Evolutionary conservation across 2,329 filamentous ascomycete genomes (phyloP), one percentile per base, ranked within the genome.

Genomic region (Ophiostoma piceae): DNA sequence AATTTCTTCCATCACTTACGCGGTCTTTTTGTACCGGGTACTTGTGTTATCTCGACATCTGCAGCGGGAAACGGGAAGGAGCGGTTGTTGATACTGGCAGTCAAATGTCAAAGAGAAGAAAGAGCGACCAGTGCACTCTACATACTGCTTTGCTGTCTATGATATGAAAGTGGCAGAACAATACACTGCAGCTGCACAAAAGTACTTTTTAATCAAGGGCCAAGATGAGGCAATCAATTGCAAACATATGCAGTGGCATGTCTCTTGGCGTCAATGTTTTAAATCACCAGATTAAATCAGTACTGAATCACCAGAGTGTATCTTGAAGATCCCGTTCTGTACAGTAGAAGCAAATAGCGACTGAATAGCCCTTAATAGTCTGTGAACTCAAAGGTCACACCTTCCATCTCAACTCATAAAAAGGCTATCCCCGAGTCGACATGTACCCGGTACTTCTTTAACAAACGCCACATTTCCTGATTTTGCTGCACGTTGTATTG

Each of bases 1-100:
- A 66, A 70, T 66, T 70, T 70, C 41, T 54, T 67, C 39, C 39
- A 29, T 57, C 29, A 65, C 41, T 67, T 57, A 69, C 68, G 64
- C 65, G 68, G 68, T 51, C 69, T 54, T 64, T 70, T 64, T 70
- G 66, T 68, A 65, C 54, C 57, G n/a, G 68, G 51, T 64, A 70
- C 68, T 54, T 39, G 43, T 19, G 11, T 41, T 68, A 19, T 47
- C 47, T 35, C 51, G 19, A n/a, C 51, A 57, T 26, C 19, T 57
- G 26, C 16, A 47, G 11, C 43, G 43, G 51, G 22, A 57, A 47
- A 3, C 43, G 43, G 51, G 22, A 57, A 57, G 22, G 51, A 14
- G 51, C 51, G 22, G 9, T 47, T 7, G 8, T 43, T 11, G 41
- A 43, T 43, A 43, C 12, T n/a, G 16, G 19, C 14, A 47, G 43